Base-by-base conservation (phyloP, 129 eudicot species). In the Cynara cardunculus region DNA sequence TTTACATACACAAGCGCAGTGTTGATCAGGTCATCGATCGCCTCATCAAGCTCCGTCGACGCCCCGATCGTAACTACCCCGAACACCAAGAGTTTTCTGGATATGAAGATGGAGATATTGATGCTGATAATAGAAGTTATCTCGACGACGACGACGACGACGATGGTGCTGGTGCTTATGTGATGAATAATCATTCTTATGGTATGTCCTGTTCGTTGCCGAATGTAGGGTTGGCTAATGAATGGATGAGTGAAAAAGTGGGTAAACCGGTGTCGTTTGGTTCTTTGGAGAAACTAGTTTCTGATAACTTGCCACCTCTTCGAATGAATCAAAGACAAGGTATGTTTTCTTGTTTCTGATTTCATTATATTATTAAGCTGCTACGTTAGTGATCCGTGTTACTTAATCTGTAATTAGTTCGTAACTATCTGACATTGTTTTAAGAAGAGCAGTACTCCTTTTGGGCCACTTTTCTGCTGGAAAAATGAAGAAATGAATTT, bases 11-110 rank as follows among this genome's bases (percentile, higher is more conserved):
- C 97, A 91, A 88, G 56, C 97, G 98, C 84, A 86, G 89, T 78
- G 91, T 93, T 84, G 92, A 89, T 83, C 98, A 91, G 75, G 94
- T 89, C 73, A 91, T 91, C 86, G 93, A 87, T 25, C 94, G 94
- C 74, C 89, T 93, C 82, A 79, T 88, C 80, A 85, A 87, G 53
- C 85, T 93, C 84, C 98, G 96, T 77, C 87, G 81, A 73, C 86
- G 80, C 11, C 61, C 88, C 34, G 64, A 69, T 25, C 79, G 75
- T 39, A 74, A 46, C 2, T 32, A 35, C 61, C 8, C 87, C 69
- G 75, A 75, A 35, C 11, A n/a, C 21, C 72, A 30, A 1, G 76
- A 59, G 3, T 25, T 77, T 31, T 25, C 27, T 7, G 69, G 83
- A 78, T 59, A 49, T 16, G 85, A 56, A 56, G 81, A 75, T 27